Base-by-base conservation (phyloP, 805 yeast genomes). In the Teunomyces stri region DNA sequence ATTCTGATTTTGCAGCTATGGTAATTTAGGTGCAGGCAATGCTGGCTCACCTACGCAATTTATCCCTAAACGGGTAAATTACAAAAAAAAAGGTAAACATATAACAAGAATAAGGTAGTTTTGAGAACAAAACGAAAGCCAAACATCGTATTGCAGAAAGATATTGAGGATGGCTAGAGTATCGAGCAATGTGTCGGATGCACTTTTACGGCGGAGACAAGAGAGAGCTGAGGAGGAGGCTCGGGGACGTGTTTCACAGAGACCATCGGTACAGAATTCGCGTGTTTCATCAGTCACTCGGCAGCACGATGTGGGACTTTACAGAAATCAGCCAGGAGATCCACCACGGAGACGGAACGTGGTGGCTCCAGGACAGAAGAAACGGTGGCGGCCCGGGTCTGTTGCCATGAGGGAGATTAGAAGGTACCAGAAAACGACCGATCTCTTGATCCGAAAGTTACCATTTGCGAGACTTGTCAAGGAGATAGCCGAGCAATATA, bases 381-480 rank as follows among this genome's bases (percentile, higher is more conserved):
- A 77, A 54, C 60, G 80, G 44, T 81, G 77, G 54, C 76, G 72
- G 44, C 87, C 89, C 0, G 89, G 90, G 12, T 80, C 84, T 0
- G 65, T 70, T 18, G 92, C 92, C 1, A 63, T 85, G 27, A 67
- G 82, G 55, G 91, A 87, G 56, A 86, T 87, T 18, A 70, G 88
- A 47, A 76, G 75, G 56, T 86, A 76, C 55, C 92, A 87, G 58
- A 76, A 79, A 58, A 72, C 82, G 29, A 82, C 90, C 0, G 91
- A 85, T 51, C 65, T 87, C 33, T 68, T 87, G 39, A 71, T 87
- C 12, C 70, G 89, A 21, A 85, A 85, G 56, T 73, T 87, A 27
- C 95, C 95, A 13, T 87, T 87, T 70, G 88, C 92, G 1, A 70
- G 92, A 50, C 67, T 87, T 20, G 89, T 87, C 6, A 78, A 85